Evolutionary conservation across 371 early-diverging fungal genomes (phyloP), one percentile per base, ranked within the genome.

Genomic region (Mortierella polycephala): DNA sequence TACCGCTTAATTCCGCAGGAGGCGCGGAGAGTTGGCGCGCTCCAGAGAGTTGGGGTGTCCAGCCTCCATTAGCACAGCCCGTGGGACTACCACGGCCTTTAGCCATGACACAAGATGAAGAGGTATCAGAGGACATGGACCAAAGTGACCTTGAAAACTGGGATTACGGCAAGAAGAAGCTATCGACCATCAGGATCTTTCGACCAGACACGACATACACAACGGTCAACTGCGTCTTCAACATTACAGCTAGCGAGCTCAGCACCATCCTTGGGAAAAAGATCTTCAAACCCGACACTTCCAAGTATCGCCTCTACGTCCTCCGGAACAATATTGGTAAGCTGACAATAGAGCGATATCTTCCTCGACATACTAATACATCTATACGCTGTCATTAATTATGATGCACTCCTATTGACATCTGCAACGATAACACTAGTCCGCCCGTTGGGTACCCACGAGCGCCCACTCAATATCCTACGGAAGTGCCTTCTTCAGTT

Each of bases 131-230:
- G 18, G 76, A 76, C 3, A 20, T 72, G 72, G 71, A 67, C 21
- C 42, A 56, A 12, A 67, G 72, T 41, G 75, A 69, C 21, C 49
- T 56, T 65, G 70, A 75, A 14, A 67, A 59, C 13, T 73, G 74
- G 74, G 75, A 74, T 9, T 68, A 55, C 40, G 62, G 64, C 44
- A 68, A 77, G 55, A 65, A 62, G 41, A 77, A 71, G 21, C 16
- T 53, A 1, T 71, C 79, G n/a, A 72, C 73, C 6, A 88, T 91
- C 54, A 88, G 90, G 37, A 86, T 90, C 23, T 91, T 90, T 69
- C 83, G 89, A 40, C 86, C 86, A 3, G 94, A 93, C 69, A 86
- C 88, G 42, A 94, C 95, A 0, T 95, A 92, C 76, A 91, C 89
- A 42, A 94, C 94, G 0, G 85, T 95, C 52, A 88, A 85, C 60